A percentile compares a stretch with the other conserved stretches of the same genome.
Conservation (phyloP, 441 rosid species). For the Rhodomyrtus psidioides region DNA sequence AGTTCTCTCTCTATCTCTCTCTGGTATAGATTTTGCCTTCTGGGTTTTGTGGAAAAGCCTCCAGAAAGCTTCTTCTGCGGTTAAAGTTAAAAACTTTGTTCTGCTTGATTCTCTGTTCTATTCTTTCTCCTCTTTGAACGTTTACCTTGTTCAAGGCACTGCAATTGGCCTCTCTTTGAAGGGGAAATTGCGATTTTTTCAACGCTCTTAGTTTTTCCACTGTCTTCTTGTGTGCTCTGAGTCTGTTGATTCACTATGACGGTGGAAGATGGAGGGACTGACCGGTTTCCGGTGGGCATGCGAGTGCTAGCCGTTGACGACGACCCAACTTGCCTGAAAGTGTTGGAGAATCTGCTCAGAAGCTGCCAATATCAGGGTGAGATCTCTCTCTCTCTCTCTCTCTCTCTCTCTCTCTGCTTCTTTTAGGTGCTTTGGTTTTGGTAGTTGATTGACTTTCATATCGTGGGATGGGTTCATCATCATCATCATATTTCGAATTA, state of each 20-base stretch:
- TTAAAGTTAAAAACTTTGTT: background rate
- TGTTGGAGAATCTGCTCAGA: slow-evolving; percentile 60
- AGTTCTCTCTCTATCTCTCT: background rate
- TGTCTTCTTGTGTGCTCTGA: background rate
- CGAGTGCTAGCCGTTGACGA: slow-evolving; percentile 94
- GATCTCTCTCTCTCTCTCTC: background rate
- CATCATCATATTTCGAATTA: background rate
- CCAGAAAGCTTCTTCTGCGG: background rate
- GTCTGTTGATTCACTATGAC: slow-evolving; percentile 22
- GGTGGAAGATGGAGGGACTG: slow-evolving; percentile 26
- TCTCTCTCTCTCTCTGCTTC: background rate
- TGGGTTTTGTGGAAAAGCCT: slow-evolving; percentile 18
- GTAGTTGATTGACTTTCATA: background rate
- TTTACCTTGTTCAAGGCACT: background rate
- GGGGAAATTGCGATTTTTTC: background rate
- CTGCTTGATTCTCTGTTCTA: background rate
- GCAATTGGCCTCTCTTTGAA: background rate
- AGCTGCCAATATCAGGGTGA: slow-evolving; percentile 86
- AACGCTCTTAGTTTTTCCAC: background rate
- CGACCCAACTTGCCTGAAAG: slow-evolving; percentile 66
- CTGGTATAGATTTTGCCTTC: background rate
- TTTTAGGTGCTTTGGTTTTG: background rate
- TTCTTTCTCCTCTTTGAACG: background rate
- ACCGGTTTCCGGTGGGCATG: slow-evolving; percentile 68
- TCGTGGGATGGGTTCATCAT: background rate